Evolutionary conservation across 2,329 filamentous ascomycete species (phyloP).

Genomic region (Raffaelea albimanens): DNA sequence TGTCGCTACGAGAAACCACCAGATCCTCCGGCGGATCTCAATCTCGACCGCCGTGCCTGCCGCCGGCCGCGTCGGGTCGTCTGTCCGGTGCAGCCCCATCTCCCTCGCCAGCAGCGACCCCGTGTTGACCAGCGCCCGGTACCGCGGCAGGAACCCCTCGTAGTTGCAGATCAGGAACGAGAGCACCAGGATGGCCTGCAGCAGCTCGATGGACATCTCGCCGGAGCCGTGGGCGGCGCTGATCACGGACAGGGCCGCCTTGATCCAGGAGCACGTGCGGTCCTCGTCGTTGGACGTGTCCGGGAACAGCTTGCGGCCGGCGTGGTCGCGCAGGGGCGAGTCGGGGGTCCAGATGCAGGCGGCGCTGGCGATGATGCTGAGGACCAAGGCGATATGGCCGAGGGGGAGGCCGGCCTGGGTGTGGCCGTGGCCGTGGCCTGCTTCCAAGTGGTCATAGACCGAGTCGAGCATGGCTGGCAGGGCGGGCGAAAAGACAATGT

Average conservation of each 20-base stretch:
- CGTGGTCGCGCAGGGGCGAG: background rate
- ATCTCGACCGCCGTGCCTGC: background rate
- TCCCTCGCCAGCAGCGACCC: conserved; percentile 3
- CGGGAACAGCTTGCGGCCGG: background rate
- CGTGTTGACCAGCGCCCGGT: conserved; percentile 3
- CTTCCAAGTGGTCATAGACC: background rate
- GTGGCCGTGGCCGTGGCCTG: background rate
- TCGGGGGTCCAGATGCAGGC: background rate
- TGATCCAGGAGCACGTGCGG: conserved; percentile 3
- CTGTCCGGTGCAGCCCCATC: conserved; percentile 5
- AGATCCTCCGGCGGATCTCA: conserved; percentile 29
- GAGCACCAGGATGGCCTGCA: conserved; percentile 5
- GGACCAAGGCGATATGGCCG: conserved; percentile 1
- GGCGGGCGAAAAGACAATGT: conserved; percentile 6
- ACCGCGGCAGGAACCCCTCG: conserved; percentile 5
- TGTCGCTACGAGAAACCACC: conserved; percentile 30
- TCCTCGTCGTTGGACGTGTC: background rate
- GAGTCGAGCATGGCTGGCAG: background rate
- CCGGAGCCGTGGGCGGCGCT: background rate
- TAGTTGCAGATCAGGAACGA: conserved; percentile 4
- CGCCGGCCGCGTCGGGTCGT: background rate
- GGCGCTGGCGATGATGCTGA: conserved; percentile 4
- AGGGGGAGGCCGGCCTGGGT: background rate
- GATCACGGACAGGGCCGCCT: background rate
- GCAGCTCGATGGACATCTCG: background rate